These are phyloP conservation scores for Triticum dicoccoides DNA, from an alignment of 176 grass and related monocot species.

Conservation along the genomic window DNA sequence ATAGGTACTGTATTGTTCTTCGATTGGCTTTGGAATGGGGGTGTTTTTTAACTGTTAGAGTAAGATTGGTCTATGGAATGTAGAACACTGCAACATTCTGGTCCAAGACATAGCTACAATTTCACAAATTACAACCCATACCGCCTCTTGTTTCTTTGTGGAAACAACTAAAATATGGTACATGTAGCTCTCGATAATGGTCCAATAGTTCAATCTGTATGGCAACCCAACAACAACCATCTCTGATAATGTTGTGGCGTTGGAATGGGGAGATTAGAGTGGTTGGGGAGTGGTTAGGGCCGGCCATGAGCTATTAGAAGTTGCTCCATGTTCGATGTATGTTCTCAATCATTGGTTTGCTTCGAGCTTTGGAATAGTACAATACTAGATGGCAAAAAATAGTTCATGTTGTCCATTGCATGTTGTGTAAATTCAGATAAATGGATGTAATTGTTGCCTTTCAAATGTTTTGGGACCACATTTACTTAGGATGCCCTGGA, in stretches of 20 bases:
- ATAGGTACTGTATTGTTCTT: neutral
- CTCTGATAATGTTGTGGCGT: constrained; percentile 18
- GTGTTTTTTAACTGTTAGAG: constrained; percentile 16
- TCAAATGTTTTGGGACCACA: constrained; percentile 7
- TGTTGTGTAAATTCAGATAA: constrained; percentile 21
- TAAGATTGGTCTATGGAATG: constrained; percentile 17
- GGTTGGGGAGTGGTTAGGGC: neutral
- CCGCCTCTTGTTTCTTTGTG: constrained; percentile 23
- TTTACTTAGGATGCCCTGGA: constrained; percentile 14
- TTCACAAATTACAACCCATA: neutral
- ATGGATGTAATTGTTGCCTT: neutral
- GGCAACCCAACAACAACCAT: constrained; percentile 24
- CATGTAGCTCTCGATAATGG: constrained; percentile 28
- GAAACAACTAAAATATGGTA: constrained; percentile 16
- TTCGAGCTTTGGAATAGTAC: constrained; percentile 9
- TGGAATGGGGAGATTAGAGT: neutral
- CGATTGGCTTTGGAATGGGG: neutral
- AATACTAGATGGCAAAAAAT: neutral
- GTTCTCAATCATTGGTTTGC: constrained; percentile 9
- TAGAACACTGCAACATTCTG: neutral
- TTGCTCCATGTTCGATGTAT: neutral
- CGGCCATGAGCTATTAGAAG: neutral
- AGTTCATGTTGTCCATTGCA: constrained; percentile 7
- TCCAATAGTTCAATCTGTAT: constrained; percentile 32
- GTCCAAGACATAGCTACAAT: constrained; percentile 6